Base-by-base conservation (phyloP, 75 land plant species). In the Gnetum montanum region DNA sequence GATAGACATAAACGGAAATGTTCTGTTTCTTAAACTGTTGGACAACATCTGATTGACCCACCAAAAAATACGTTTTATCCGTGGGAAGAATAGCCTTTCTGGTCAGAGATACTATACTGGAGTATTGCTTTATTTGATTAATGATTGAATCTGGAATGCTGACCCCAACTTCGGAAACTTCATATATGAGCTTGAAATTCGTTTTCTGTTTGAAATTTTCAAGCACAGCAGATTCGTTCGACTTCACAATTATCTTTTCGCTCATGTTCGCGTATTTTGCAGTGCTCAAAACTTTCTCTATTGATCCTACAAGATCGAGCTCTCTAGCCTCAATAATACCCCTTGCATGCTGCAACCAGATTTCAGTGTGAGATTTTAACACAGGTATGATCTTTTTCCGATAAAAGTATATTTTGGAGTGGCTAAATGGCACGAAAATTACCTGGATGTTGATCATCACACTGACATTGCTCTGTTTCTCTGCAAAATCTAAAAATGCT, bases 381-480 rank as follows among this genome's bases (percentile, higher is more conserved):
- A 46, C 1, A 2, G 24, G 11, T 2, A 12, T 30, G 27, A 48
- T 48, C 19, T 15, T 6, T 11, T 16, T 26, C 24, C 24, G 20
- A 8, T 11, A 8, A 46, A 2, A 5, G 8, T 46, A 46, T 46
- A 46, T 22, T 46, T 16, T 22, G 24, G 12, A 25, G 12, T 13
- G 27, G 27, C n/a, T n/a, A n/a, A n/a, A n/a, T n/a, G n/a, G n/a
- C n/a, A n/a, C n/a, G 6, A 33, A 20, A 11, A 19, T 7, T 78
- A 84, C 97, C 79, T 84, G 60, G 25, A 92, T 74, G 59, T 75
- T 66, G 71, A 92, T 69, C 63, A 83, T 38, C 22, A 90, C 41
- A 25, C 85, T 85, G 25, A 83, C 31, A 13, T 76, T 74, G n/a
- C 75, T 63, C 26, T 73, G 75, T 25, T 64, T 50, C 66, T 89